Base-by-base conservation (phyloP, 148 eudicot genomes). In the Silene conica region DNA sequence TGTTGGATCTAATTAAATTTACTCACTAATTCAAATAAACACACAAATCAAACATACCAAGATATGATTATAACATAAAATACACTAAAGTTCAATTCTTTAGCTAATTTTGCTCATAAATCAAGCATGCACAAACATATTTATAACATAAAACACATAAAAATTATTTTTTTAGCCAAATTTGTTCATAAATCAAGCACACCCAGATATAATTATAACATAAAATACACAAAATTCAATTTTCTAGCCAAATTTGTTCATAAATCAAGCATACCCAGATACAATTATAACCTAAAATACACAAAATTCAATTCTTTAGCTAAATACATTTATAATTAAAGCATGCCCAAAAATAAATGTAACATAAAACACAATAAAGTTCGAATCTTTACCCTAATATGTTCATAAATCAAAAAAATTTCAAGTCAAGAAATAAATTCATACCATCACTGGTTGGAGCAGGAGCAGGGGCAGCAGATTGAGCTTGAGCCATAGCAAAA, bases 401-500 rank as follows among this genome's bases (percentile, higher is more conserved):
- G 45, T 43, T 50, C 5, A 15, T 64, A 20, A 46, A 56, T 5
- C 45, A 57, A 73, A 25, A 1, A 48, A 11, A 52, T 19, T 31
- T 11, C 45, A 12, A 16, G 3, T 11, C 18, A 12, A 23, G 15
- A 3, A 56, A 65, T 1, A 43, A 31, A 21, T 77, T 63, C 14
- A 59, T 78, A 86, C 89, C 89, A 31, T 86, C 89, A 57, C 81
- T 84, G 43, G 86, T 26, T 8, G 89, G 86, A 48, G 87, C 78
- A 67, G 87, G 91, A 34, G 83, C 81, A 15, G 89, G 86, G 34
- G 84, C 74, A 15, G 73, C 57, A 26, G 80, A 63, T 56, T 74
- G 82, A 46, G 84, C 86, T 48, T 84, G 82, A 78, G 85, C 82
- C 79, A 81, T 58, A 15, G 85, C 78, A 63, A 85, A 67, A 26